These are phyloP conservation scores for Claviceps pazoutovae DNA, from an alignment of 2,329 filamentous ascomycete genomes.

Conservation along the genomic window DNA sequence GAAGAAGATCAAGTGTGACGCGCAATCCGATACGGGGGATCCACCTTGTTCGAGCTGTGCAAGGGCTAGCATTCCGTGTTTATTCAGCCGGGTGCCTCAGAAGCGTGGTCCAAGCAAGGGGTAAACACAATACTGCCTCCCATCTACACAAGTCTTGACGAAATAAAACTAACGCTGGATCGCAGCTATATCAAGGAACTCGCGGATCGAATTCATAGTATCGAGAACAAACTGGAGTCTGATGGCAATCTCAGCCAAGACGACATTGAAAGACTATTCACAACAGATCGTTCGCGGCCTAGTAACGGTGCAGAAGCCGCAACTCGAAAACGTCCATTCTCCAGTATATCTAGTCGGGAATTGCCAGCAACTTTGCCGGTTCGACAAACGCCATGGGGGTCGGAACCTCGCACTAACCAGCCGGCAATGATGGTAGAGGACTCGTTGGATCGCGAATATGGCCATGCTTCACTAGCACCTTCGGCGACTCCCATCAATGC, in stretches of 20 bases:
- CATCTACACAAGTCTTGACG: neutral
- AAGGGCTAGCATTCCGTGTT: slow-evolving; percentile 59
- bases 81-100: slow-evolving; percentile 78
- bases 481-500: slow-evolving; percentile 27
- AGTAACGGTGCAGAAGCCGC: slow-evolving; percentile 17
- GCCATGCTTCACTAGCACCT: slow-evolving; percentile 30
- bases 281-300: slow-evolving; percentile 18
- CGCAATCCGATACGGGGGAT: slow-evolving; percentile 57
- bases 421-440: slow-evolving; percentile 25
- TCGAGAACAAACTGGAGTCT: slow-evolving; percentile 62
- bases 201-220: slow-evolving; percentile 66
- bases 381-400: slow-evolving; percentile 32
- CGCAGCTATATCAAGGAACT: slow-evolving; percentile 78
- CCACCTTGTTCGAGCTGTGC: slow-evolving; percentile 71
- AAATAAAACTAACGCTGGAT: slow-evolving; percentile 4
- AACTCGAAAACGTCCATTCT: slow-evolving; percentile 32
- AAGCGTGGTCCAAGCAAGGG: slow-evolving; percentile 85
- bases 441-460: slow-evolving; percentile 18
- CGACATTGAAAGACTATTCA: slow-evolving; percentile 30
- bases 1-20: slow-evolving; percentile 85
- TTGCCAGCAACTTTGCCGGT: slow-evolving; percentile 26
- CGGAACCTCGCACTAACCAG: slow-evolving; percentile 32
- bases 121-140: slow-evolving; percentile 21
- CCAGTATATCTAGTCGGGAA: slow-evolving; percentile 30
- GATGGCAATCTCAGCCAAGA: slow-evolving; percentile 31